Evolutionary conservation across 495 filamentous ascomycete species (phyloP), one percentile per base, ranked within the genome.

Genomic region (Niebla homalea): DNA sequence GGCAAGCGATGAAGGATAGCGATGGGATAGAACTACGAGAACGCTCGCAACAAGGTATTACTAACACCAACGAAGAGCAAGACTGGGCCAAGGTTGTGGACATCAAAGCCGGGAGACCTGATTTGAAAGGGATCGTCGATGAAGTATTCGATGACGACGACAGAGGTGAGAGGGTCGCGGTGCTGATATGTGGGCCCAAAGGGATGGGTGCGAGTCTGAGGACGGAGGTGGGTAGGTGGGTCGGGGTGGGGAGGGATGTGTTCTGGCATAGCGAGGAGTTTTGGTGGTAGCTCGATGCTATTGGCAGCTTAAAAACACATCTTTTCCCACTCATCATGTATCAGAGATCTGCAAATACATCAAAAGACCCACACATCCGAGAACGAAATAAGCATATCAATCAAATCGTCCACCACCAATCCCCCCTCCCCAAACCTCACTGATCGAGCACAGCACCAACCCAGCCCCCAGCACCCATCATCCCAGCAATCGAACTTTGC

Each of bases 191-290:
- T 26, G 58, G 58, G 18, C 58, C 58, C 14, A 37, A 37, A 1
- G 56, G 56, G 35, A 58, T 61, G 58, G 58, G 53, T 12, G 43
- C 39, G 26, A 48, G 25, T 32, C 35, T 58, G 35, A 51, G 58
- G 18, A 58, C 26, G 19, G 58, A 58, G 38, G 47, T 56, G n/a
- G 43, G 43, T 10, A 41, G 36, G 39, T 61, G 56, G 56, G 44
- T 61, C 19, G 29, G 39, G n/a, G 37, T 16, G 39, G 58, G 56
- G 15, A 49, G 47, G 36, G 48, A 57, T 15, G 56, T 61, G 14
- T 61, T 52, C 38, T 61, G 58, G 58, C 58, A 58, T 52, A 44
- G 25, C 4, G 58, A 61, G 46, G 50, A 56, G 22, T 61, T 61
- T 45, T 53, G 52, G 16, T 61, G 58, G 58, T 61, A 29, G 43